phyloP scores from a whole-genome alignment of 768 basidiomycete genomes.

The Tubosaeta brunneosetosa region DNA sequence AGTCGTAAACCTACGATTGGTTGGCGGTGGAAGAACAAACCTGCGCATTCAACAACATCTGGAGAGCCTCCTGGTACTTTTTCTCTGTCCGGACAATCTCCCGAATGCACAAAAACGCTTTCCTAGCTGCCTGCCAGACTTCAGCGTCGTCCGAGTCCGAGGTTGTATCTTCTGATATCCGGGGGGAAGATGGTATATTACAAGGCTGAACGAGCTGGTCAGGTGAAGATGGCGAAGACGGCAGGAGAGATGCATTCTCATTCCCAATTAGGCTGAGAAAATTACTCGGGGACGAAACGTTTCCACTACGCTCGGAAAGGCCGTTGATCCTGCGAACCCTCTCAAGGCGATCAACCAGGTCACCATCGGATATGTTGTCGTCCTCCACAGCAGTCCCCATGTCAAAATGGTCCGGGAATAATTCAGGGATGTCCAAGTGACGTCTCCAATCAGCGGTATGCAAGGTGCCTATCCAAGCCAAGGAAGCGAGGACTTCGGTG shows the following conservation, averaged over 20 bases:
- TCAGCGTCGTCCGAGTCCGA: constrained; percentile 22
- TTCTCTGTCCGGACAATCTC: constrained; percentile 46
- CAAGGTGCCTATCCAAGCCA: constrained; percentile 29
- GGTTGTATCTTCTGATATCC: constrained; percentile 1
- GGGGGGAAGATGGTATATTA: background rate
- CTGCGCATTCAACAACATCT: constrained; percentile 34
- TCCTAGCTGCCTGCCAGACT: constrained; percentile 36
- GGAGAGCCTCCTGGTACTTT: constrained; percentile 38
- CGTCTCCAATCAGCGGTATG: background rate
- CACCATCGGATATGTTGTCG: constrained; percentile 47
- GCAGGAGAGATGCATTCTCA: background rate
- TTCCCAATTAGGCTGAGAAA: background rate
- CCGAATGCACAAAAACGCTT: constrained; percentile 41
- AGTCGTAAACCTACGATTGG: background rate
- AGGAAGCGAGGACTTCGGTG: constrained; percentile 30
- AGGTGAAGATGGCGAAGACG: background rate
- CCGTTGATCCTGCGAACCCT: constrained; percentile 31
- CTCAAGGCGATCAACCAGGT: constrained; percentile 45
- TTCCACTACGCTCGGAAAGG: background rate
- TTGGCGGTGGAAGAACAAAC: constrained; percentile 18
- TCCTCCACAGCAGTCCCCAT: constrained; percentile 49
- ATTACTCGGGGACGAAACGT: background rate
- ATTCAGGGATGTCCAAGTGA: background rate
- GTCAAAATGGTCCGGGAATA: constrained; percentile 7
- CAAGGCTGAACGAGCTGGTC: background rate